Evolutionary conservation across 192 early-diverging fungal species (phyloP).

Genomic region (Umbelopsis sp.): DNA sequence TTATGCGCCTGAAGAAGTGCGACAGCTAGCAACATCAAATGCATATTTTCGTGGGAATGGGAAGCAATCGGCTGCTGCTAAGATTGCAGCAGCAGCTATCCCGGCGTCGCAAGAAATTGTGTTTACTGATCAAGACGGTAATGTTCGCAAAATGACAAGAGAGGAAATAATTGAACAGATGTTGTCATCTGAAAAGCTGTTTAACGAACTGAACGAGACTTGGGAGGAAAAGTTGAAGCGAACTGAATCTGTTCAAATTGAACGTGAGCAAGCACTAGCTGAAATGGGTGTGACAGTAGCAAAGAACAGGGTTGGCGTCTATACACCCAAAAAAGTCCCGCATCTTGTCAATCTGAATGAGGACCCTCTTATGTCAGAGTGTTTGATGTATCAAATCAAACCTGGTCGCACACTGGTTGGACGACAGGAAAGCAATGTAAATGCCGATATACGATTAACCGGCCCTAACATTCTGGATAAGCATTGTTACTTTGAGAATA

Average conservation of each 20-base stretch:
- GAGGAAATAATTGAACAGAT: constrained; percentile 68
- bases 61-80: background rate
- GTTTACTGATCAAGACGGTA: constrained; percentile 24
- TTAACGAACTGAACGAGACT: constrained; percentile 72
- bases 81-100: background rate
- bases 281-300: constrained; percentile 71
- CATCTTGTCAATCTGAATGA: constrained; percentile 82
- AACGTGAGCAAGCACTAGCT: constrained; percentile 62
- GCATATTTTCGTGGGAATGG: constrained; percentile 8
- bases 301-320: constrained; percentile 61
- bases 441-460: constrained; percentile 51
- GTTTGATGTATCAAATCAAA: constrained; percentile 74
- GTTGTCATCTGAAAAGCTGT: constrained; percentile 72
- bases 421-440: constrained; percentile 25
- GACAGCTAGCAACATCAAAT: constrained; percentile 23
- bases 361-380: constrained; percentile 79
- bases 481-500: constrained; percentile 74
- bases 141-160: constrained; percentile 27
- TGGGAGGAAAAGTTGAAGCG: constrained; percentile 75
- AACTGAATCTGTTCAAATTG: constrained; percentile 62
- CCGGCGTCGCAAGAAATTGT: constrained; percentile 28
- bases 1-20: constrained; percentile 45
- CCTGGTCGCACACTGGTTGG: constrained; percentile 68
- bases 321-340: constrained; percentile 66
- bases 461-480: constrained; percentile 48